Percentiles rank a stretch among this genome's conserved stretches.
Evolutionary conservation across 371 early-diverging fungal species (phyloP).

Genomic region (Gilbertella persicaria): DNA sequence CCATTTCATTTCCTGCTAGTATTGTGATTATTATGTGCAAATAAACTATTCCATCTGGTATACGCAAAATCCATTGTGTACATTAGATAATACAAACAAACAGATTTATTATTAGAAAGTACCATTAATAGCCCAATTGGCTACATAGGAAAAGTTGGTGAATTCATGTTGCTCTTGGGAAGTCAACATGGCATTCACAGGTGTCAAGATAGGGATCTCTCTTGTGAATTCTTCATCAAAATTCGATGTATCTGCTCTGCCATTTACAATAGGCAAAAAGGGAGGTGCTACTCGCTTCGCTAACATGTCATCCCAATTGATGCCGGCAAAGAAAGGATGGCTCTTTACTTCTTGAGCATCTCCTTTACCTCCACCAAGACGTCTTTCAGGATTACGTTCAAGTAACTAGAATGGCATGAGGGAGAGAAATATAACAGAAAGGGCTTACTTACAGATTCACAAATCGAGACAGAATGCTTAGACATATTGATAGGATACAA

Average conservation of each 20-base stretch:
- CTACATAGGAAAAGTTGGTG: constrained; percentile 84
- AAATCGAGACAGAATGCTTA: constrained; percentile 81
- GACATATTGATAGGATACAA: constrained; percentile 87
- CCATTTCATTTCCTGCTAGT: background rate
- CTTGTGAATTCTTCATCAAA: constrained; percentile 93
- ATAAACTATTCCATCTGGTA: too few relatives aligned
- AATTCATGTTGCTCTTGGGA: constrained; percentile 86
- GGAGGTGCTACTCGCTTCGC: constrained; percentile 79
- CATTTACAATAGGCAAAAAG: constrained; percentile 78
- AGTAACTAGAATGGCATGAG: constrained; percentile 53
- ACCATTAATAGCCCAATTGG: constrained; percentile 71
- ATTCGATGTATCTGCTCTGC: constrained; percentile 87
- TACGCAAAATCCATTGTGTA: background rate
- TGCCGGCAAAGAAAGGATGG: constrained; percentile 90
- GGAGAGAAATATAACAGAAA: background rate
- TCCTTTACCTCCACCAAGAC: constrained; percentile 78
- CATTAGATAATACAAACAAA: background rate
- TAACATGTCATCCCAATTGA: constrained; percentile 89
- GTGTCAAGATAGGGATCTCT: constrained; percentile 89
- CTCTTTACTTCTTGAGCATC: constrained; percentile 91
- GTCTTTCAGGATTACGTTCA: constrained; percentile 78
- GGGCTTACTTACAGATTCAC: constrained; percentile 68
- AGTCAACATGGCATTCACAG: constrained; percentile 75
- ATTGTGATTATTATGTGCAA: background rate
- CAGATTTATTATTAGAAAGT: background rate